Evolutionary conservation across 2,329 filamentous ascomycete genomes (phyloP).

Genomic region (Fusarium scirpi): DNA sequence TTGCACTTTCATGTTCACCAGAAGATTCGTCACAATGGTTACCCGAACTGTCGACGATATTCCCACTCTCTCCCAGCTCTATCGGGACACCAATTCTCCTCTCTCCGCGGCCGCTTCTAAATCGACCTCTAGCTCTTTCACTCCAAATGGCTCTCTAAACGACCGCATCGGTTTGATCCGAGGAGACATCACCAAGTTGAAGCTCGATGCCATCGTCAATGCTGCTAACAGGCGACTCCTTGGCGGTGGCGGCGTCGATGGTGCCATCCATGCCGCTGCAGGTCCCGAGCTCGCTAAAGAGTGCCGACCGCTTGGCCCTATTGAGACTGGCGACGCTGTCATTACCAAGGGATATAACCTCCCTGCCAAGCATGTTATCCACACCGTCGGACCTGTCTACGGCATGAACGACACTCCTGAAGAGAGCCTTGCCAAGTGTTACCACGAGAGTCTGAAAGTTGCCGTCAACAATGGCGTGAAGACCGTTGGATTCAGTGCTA

Average conservation of each 20-base stretch:
- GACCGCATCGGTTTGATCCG: slow-evolving; percentile 76
- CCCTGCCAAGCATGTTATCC: slow-evolving; percentile 84
- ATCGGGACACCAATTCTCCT: slow-evolving; percentile 53
- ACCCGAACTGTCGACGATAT: slow-evolving; percentile 63
- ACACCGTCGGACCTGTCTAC: slow-evolving; percentile 91
- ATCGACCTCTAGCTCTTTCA: slow-evolving; percentile 14
- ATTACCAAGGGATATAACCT: slow-evolving; percentile 83
- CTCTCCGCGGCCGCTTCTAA: slow-evolving; percentile 17
- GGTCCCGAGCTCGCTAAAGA: slow-evolving; percentile 76
- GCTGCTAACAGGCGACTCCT: slow-evolving; percentile 84
- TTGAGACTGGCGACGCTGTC: slow-evolving; percentile 81
- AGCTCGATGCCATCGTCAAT: slow-evolving; percentile 89
- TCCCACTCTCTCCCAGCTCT: slow-evolving; percentile 73
- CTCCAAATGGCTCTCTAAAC: slow-evolving; percentile 69
- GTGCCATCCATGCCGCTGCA: slow-evolving; percentile 87
- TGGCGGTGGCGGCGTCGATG: slow-evolving; percentile 91
- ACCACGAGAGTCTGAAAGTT: slow-evolving; percentile 77
- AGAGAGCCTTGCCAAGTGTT: slow-evolving; percentile 70
- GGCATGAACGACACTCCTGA: slow-evolving; percentile 54
- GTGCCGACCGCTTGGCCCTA: slow-evolving; percentile 78
- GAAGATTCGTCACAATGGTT: slow-evolving; percentile 46
- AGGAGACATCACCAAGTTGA: slow-evolving; percentile 84
- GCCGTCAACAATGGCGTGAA: slow-evolving; percentile 74
- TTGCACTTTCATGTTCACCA: slow-evolving; percentile 37
- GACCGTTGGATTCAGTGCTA: slow-evolving; percentile 83